Base-by-base conservation (phyloP, 2,329 filamentous ascomycete species). In the Neurospora sp. region DNA sequence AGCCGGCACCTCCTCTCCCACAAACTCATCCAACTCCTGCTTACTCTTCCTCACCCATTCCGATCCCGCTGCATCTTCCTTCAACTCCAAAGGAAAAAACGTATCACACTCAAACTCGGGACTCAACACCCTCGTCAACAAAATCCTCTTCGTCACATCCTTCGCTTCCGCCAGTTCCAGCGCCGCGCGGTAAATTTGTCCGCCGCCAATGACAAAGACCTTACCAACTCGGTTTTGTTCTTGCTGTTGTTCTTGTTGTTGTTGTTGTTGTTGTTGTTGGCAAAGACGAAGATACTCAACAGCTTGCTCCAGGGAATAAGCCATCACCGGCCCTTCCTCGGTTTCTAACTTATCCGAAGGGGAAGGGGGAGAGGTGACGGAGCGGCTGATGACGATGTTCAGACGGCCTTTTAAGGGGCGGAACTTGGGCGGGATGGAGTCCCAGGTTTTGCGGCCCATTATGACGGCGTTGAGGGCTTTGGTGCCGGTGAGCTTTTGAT, bases 361-460 rank as follows among this genome's bases (percentile, higher is more conserved):
- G 46, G 69, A 65, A 1, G 74, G 52, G 62, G 73, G 36, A 41
- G 74, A 46, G 38, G 70, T 69, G 71, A 82, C 79, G 15, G 83
- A 83, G 66, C 90, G 84, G 72, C 89, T 91, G 74, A 99, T 84
- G 73, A 98, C 87, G 52, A 97, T 87, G 79, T 97, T 98, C 67
- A 93, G 83, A 10, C 96, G 85, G 72, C 89, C 91, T 72, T 88
- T 89, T 40, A 99, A 84, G 19, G 96, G 96, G 2, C 93, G 86
- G 78, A 96, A 93, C 68, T 84, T 86, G 6, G 83, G 77, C 2
- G 96, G 95, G 71, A 99, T 95, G 73, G 89, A 93, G 68, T 97
- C 93, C 90, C 95, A 99, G 0, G 96, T 99, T 81, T 96, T 97
- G 77, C 96, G 91, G 71, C 96, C 96, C 96, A 99, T 99, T 75